These are phyloP conservation scores for Sugiyamaella xylanicola DNA, from an alignment of 1,139 yeast species.

Conservation along the genomic window DNA sequence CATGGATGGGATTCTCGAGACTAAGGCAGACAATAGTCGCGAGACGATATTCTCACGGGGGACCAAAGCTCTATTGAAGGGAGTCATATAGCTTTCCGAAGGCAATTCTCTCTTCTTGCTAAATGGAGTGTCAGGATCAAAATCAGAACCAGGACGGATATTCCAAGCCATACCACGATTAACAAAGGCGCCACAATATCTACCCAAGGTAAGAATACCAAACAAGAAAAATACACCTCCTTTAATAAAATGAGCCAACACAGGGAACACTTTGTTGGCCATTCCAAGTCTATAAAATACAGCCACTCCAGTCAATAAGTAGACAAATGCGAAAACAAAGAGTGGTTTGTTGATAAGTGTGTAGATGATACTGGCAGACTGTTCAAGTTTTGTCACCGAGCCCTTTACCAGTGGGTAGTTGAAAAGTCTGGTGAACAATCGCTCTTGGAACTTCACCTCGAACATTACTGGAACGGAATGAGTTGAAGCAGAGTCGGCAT, in stretches of 20 bases:
- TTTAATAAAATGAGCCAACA: conserved; percentile 92
- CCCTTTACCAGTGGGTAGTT: conserved; percentile 38
- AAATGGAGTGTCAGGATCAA: background rate
- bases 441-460: conserved; percentile 26
- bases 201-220: conserved; percentile 75
- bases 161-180: conserved; percentile 94
- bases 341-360: conserved; percentile 64
- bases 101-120: conserved; percentile 1
- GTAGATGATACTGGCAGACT: conserved; percentile 47
- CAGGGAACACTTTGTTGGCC: conserved; percentile 67
- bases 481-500: background rate
- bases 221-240: conserved; percentile 84
- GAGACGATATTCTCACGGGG: conserved; percentile 1
- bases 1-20: conserved; percentile 51
- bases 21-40: conserved; percentile 33
- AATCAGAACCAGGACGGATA: conserved; percentile 43
- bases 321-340: conserved; percentile 59
- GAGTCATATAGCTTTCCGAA: background rate
- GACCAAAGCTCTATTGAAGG: conserved; percentile 2
- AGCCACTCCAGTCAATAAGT: conserved; percentile 74
- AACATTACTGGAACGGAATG: conserved; percentile 11
- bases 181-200: conserved; percentile 82
- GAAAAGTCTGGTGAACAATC: conserved; percentile 31
- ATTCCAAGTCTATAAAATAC: conserved; percentile 71
- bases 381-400: conserved; percentile 46